Conservation (phyloP, 1,284 basidiomycete species). For the Ganoderma resinaceum region DNA sequence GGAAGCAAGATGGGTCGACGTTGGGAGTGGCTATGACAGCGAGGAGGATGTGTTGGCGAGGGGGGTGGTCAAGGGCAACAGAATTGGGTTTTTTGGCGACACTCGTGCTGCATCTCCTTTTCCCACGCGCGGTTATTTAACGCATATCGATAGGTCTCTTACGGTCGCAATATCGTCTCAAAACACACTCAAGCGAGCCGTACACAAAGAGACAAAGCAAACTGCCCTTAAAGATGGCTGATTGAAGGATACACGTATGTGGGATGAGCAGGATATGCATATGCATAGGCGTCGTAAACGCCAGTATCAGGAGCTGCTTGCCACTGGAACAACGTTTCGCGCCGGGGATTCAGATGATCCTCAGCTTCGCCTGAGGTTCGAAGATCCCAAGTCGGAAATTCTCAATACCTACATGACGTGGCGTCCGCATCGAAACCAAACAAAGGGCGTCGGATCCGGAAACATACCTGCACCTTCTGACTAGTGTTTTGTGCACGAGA, state of each 20-base stretch:
- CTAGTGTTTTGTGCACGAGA: too few relatives aligned
- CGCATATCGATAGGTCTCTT: conserved; percentile 12
- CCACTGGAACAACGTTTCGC: too few relatives aligned
- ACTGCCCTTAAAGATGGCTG: not conserved
- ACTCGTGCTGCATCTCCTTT: conserved; percentile 17
- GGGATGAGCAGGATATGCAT: not conserved
- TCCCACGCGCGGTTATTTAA: conserved; percentile 22
- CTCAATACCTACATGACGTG: too few relatives aligned
- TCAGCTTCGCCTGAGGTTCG: too few relatives aligned
- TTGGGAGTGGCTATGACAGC: not conserved
- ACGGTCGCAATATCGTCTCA: not conserved
- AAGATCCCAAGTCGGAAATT: too few relatives aligned
- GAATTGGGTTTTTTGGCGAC: conserved; percentile 24
- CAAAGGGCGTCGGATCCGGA: too few relatives aligned
- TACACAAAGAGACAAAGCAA: not conserved
- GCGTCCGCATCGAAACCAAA: too few relatives aligned
- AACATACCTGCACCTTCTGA: too few relatives aligned
- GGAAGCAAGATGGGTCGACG: conserved; percentile 8
- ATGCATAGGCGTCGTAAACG: not conserved
- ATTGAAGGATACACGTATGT: not conserved
- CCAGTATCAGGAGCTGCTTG: not conserved
- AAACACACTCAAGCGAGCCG: not conserved
- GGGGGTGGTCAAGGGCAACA: conserved; percentile 23
- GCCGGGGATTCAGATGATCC: too few relatives aligned
- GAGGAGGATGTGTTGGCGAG: conserved; percentile 9